Base-by-base conservation (phyloP, 2,329 filamentous ascomycete species). In the Fusarium chaquense region DNA sequence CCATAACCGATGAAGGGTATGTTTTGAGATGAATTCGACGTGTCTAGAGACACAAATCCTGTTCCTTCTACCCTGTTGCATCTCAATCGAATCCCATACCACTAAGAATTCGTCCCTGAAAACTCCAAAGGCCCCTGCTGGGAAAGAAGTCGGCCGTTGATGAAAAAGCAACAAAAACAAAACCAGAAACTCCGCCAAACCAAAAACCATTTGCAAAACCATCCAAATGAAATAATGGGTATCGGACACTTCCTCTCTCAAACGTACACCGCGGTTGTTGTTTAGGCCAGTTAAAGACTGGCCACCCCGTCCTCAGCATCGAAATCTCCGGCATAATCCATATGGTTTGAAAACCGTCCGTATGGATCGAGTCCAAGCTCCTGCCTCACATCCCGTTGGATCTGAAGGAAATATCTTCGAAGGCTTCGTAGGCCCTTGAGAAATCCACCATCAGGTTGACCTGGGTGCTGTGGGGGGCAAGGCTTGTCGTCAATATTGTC, bases 371-470 rank as follows among this genome's bases (percentile, higher is more conserved):
- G 73, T 6, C 83, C 86, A 62, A 89, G 77, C 67, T 87, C 84
- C 12, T 78, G 76, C 52, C 86, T 81, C 33, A 95, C 86, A 68
- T 98, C 94, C 73, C 88, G 88, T 82, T 96, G 91, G 55, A 99
- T 98, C 58, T 90, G 88, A 73, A 94, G 85, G 75, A 99, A 97
- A 78, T 98, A 98, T 76, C 89, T 87, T 59, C 89, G 87, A 71
- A 99, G 82, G 5, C 90, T 93, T 53, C 90, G 85, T 62, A 99
- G 80, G 1, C 96, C 96, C 58, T 94, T 90, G 41, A 99, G 83
- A 75, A 98, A 99, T 1, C 96, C 96, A 30, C 90, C 87, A 73
- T 99, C 96, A 9, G 97, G 90, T 64, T 93, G 90, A 36, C 91
- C 83, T 0, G 93, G 93, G 76, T 97, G 89, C 62, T 89, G 86